These are phyloP conservation scores for Amyloporia xantha DNA, from an alignment of 768 basidiomycete species.

Conservation along the genomic window DNA sequence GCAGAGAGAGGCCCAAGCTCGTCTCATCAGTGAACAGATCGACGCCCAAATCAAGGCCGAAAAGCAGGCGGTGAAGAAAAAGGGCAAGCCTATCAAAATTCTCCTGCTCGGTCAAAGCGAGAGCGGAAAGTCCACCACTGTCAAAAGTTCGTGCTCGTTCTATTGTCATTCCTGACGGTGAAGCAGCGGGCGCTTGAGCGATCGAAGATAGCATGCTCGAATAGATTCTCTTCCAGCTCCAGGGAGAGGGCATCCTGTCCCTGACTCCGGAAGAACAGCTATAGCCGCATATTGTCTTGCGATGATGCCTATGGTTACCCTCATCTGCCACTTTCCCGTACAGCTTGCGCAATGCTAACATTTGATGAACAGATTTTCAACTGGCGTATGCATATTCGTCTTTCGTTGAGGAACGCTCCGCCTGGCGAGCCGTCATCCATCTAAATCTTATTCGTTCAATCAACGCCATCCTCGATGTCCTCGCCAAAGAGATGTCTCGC, in stretches of 20 bases:
- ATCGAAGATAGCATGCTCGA: background rate
- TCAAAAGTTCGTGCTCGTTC: constrained; percentile 52
- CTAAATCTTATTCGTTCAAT: constrained; percentile 77
- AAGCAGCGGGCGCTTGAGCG: background rate
- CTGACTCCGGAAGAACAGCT: background rate
- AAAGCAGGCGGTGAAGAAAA: constrained; percentile 48
- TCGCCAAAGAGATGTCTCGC: constrained; percentile 37
- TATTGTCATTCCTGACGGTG: background rate
- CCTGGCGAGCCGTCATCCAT: constrained; percentile 73
- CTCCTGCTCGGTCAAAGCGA: constrained; percentile 69
- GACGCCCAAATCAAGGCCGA: constrained; percentile 68
- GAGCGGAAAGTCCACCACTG: constrained; percentile 72
- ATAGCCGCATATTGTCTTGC: background rate
- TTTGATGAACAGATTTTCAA: constrained; percentile 77
- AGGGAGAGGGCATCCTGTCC: background rate
- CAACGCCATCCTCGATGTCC: constrained; percentile 51
- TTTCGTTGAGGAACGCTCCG: constrained; percentile 61
- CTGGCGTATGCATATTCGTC: constrained; percentile 63
- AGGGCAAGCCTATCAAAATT: constrained; percentile 65
- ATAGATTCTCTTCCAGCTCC: background rate
- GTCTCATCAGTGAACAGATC: constrained; percentile 62
- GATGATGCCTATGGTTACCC: background rate
- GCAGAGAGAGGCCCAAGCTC: constrained; percentile 55
- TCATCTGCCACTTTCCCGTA: too few species aligned
- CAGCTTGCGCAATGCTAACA: too few species aligned